A percentile compares a stretch with the other conserved stretches of the same genome.
Conservation (phyloP, 176 grass and related monocot species). For the Poa pratensis region DNA sequence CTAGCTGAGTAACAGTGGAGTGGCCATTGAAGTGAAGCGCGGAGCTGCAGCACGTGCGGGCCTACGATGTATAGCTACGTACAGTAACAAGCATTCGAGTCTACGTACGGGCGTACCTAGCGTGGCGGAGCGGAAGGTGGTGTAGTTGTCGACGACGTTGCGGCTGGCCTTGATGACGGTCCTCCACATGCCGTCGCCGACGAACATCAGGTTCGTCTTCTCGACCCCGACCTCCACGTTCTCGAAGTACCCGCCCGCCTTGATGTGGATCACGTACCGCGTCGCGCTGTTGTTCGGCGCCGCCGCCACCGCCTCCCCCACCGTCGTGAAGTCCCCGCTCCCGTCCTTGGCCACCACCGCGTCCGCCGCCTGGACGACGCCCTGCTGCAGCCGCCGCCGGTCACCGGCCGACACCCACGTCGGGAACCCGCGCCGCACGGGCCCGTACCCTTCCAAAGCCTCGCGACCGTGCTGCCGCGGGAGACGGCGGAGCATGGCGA, state of each 20-base stretch:
- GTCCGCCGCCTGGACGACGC: no score
- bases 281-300: constrained; percentile 88
- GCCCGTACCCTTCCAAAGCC: constrained; percentile 55
- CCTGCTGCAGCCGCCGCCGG: constrained; percentile 58
- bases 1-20: background rate
- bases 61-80: background rate
- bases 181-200: constrained; percentile 88
- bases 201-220: constrained; percentile 85
- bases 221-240: constrained; percentile 78
- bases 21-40: background rate
- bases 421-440: constrained; percentile 66
- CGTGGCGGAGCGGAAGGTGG: constrained; percentile 91
- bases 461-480: constrained; percentile 2
- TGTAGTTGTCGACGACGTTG: constrained; percentile 83
- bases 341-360: constrained; percentile 91
- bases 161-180: constrained; percentile 85
- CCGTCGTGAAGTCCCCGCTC: constrained; percentile 82
- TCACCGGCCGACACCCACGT: constrained; percentile 59
- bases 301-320: constrained; percentile 70
- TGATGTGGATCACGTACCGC: constrained; percentile 81
- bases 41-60: background rate
- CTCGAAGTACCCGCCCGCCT: constrained; percentile 77
- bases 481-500: constrained; percentile 81
- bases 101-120: constrained; percentile 43
- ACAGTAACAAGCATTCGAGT: constrained; percentile 5